Evolutionary conservation across 2,329 filamentous ascomycete genomes (phyloP).

Genomic region (Stemphylium beticola): DNA sequence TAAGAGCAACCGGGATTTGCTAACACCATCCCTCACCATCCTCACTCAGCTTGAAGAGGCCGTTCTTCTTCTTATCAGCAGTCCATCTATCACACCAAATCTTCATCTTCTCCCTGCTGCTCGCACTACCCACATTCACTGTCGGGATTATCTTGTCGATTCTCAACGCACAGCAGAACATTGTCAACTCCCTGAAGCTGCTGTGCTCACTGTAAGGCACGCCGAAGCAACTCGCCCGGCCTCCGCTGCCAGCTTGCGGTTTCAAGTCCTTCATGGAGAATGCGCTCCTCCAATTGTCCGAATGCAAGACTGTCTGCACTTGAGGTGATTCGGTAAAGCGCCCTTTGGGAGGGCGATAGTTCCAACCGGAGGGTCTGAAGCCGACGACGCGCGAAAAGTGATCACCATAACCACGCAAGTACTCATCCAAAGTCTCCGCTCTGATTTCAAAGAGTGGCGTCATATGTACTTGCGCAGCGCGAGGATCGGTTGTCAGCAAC

Average conservation of each 20-base stretch:
- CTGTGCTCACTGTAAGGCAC: slow-evolving; percentile 97
- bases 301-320: slow-evolving; percentile 69
- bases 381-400: slow-evolving; percentile 87
- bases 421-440: slow-evolving; percentile 88
- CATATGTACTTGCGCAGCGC: slow-evolving; percentile 95
- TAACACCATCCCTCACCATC: slow-evolving; percentile 20
- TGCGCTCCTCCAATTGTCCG: slow-evolving; percentile 74
- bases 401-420: slow-evolving; percentile 78
- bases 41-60: slow-evolving; percentile 55
- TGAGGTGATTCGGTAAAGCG: slow-evolving; percentile 67
- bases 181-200: slow-evolving; percentile 89
- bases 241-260: slow-evolving; percentile 82
- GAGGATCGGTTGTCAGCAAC: slow-evolving; percentile 78
- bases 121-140: slow-evolving; percentile 78
- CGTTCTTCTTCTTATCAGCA: slow-evolving; percentile 66
- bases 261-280: slow-evolving; percentile 76
- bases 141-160: slow-evolving; percentile 93
- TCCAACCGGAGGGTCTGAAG: slow-evolving; percentile 94
- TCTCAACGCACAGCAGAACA: slow-evolving; percentile 86
- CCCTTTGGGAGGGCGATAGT: slow-evolving; percentile 75
- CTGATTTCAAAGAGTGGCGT: slow-evolving; percentile 94
- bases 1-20: background rate
- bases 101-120: slow-evolving; percentile 70
- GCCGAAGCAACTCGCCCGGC: slow-evolving; percentile 84
- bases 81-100: slow-evolving; percentile 70